phyloP scores from a whole-genome alignment of 2,329 filamentous ascomycete species.

The Sporothrix brunneoviolacea region DNA sequence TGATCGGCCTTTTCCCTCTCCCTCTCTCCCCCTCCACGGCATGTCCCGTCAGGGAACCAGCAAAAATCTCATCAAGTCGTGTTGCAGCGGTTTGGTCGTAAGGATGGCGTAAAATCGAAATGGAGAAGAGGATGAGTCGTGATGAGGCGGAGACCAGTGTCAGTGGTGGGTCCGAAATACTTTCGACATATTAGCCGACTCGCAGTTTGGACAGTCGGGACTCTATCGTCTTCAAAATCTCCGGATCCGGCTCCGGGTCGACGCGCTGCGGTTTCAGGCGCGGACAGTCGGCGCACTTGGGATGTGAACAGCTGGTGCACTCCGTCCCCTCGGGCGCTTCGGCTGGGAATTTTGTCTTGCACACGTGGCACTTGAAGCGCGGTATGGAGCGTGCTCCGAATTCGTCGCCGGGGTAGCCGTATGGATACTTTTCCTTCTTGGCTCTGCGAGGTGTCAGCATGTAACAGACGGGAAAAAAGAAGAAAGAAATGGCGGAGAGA shows the following conservation, averaged over 20 bases:
- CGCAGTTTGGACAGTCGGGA: slow-evolving; percentile 44
- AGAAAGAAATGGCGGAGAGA: not conserved
- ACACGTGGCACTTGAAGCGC: slow-evolving; percentile 56
- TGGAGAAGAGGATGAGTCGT: not conserved
- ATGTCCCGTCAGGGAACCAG: not conserved
- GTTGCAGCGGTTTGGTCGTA: not conserved
- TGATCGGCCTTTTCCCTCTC: too few relatives aligned
- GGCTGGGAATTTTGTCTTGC: slow-evolving; percentile 50
- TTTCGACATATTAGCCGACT: slow-evolving; percentile 19
- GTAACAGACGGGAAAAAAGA: too few relatives aligned
- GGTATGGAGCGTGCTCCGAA: slow-evolving; percentile 46
- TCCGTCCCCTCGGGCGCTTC: slow-evolving; percentile 43
- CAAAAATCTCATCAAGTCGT: not conserved
- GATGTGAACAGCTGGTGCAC: slow-evolving; percentile 55
- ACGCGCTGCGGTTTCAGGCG: slow-evolving; percentile 53
- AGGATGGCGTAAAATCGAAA: too few relatives aligned
- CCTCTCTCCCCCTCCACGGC: too few relatives aligned
- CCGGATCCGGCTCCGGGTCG: slow-evolving; percentile 55
- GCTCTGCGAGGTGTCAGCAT: slow-evolving; percentile 35
- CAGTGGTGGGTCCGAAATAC: too few relatives aligned
- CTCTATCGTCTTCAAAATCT: slow-evolving; percentile 51
- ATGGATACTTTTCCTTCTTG: slow-evolving; percentile 62
- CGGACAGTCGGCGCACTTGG: slow-evolving; percentile 53
- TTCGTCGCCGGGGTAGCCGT: slow-evolving; percentile 62
- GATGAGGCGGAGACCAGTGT: not conserved